Conservation (phyloP, 2,329 filamentous ascomycete genomes). For the Pseudophaeomoniella oleicola region DNA sequence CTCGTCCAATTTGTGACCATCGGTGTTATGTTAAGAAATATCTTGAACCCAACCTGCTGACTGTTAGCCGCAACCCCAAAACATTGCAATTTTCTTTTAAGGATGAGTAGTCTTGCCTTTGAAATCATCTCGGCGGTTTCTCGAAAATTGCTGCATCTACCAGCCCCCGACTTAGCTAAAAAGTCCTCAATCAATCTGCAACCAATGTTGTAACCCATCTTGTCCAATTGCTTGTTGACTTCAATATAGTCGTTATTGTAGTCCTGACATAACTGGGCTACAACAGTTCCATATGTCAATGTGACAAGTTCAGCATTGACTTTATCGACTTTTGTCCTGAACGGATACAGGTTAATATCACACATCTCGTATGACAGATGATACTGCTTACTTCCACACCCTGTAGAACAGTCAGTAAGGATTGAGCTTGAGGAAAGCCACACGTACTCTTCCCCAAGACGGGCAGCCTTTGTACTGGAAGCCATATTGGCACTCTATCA, state of each 20-base stretch:
- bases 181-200: slow-evolving; percentile 94
- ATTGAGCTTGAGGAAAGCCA: too few species aligned
- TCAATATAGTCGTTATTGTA: slow-evolving; percentile 87
- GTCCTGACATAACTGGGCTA: slow-evolving; percentile 91
- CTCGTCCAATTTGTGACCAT: slow-evolving; percentile 89
- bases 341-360: background rate
- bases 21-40: slow-evolving; percentile 93
- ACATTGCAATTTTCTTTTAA: background rate
- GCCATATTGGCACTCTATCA: too few species aligned
- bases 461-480: slow-evolving; percentile 49
- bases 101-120: slow-evolving; percentile 61
- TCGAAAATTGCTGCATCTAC: slow-evolving; percentile 78
- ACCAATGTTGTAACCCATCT: slow-evolving; percentile 99
- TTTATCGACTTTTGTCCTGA: slow-evolving; percentile 86
- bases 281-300: slow-evolving; percentile 93
- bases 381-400: slow-evolving; percentile 71
- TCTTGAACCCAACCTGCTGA: slow-evolving; percentile 84
- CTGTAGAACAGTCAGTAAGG: slow-evolving; percentile 35
- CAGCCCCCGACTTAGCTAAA: slow-evolving; percentile 83
- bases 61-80: background rate
- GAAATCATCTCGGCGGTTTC: slow-evolving; percentile 96
- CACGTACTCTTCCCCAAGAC: slow-evolving; percentile 61
- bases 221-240: slow-evolving; percentile 94
- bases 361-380: slow-evolving; percentile 3
- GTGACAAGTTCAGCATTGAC: slow-evolving; percentile 96